Base-by-base conservation (phyloP, 371 early-diverging fungal species). In the Actinomortierella ambigua region DNA sequence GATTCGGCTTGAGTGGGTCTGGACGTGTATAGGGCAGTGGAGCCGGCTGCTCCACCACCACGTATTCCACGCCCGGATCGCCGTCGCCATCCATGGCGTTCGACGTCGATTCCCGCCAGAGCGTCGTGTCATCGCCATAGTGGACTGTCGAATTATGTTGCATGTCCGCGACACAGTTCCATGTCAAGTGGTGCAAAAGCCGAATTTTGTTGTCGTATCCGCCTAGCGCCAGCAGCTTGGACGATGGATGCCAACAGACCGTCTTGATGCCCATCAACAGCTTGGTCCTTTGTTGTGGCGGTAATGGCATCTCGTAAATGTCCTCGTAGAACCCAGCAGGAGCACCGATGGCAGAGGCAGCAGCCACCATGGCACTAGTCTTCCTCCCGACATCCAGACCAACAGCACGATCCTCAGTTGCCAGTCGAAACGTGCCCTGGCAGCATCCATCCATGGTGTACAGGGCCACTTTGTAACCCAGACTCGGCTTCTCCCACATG, bases 51-150 rank as follows among this genome's bases (percentile, higher is more conserved):
- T 73, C 75, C 18, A 57, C 75, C 18, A 60, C 60, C 13, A 47
- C 49, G 47, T 73, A 73, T 58, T 73, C 75, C 34, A 73, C 57
- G 14, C 64, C 55, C 1, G 64, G 61, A 52, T 73, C 67, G 15
- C 47, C 42, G 4, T 53, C 57, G 44, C 61, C 51, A 28, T 51
- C 51, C 63, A 46, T 42, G 20, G 57, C 53, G 11, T 58, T 70
- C 17, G 70, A 66, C n/a, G 66, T 63, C 8, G 68, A 55, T n/a
- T 73, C 75, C 18, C 67, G 75, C 75, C 75, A 73, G 4, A 73
- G 57, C 7, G 34, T 67, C 9, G 75, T 73, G 15, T 42, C 41
- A 7, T 59, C 39, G 22, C 67, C 75, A 43, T 67, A 73, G 28
- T 73, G 63, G 42, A 63, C 53, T 20, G 60, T 49, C 9, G 75